Percentiles rank a stretch among this genome's conserved stretches.
These are phyloP conservation scores for Cochlearia excelsa DNA, from an alignment of 345 rosid species.

Conservation along the genomic window DNA sequence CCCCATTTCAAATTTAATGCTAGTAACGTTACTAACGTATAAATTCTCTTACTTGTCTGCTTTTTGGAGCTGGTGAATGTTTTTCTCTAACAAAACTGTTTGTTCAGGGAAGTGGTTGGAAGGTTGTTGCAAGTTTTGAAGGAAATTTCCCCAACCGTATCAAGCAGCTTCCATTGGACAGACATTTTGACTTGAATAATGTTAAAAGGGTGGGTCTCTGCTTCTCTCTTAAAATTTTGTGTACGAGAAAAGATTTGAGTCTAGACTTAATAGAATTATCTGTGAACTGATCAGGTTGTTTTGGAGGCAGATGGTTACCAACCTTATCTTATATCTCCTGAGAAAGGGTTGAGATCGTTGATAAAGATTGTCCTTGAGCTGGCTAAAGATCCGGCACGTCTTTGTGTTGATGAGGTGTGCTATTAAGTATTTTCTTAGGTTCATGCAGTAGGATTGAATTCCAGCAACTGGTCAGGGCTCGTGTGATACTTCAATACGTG, in stretches of 20 bases:
- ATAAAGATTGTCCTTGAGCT: conserved; percentile 93
- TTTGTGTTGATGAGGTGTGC: conserved; percentile 95
- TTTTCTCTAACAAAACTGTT: not conserved
- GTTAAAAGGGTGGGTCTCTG: conserved; percentile 75
- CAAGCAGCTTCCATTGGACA: conserved; percentile 95
- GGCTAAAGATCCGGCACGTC: conserved; percentile 95
- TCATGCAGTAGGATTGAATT: conserved; percentile 14
- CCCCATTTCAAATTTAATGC: conserved; percentile 13
- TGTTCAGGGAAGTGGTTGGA: conserved; percentile 96
- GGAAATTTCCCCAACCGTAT: conserved; percentile 91
- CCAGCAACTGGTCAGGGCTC: conserved; percentile 1
- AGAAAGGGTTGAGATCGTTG: conserved; percentile 94
- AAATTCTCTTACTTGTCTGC: conserved; percentile 8
- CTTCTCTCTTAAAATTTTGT: conserved; percentile 16
- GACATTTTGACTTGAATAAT: conserved; percentile 87
- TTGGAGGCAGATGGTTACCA: conserved; percentile 99
- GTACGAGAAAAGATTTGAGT: conserved; percentile 16
- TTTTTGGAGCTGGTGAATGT: conserved; percentile 4
- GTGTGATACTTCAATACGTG: not conserved
- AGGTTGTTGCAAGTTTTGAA: conserved; percentile 95
- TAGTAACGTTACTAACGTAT: not conserved
- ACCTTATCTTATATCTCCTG: conserved; percentile 98
- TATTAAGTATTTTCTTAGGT: not conserved
- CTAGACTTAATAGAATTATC: conserved; percentile 13
- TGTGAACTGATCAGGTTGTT: conserved; percentile 60